Base-by-base conservation (phyloP, 768 basidiomycete species). In the Pulveroboletus frians region DNA sequence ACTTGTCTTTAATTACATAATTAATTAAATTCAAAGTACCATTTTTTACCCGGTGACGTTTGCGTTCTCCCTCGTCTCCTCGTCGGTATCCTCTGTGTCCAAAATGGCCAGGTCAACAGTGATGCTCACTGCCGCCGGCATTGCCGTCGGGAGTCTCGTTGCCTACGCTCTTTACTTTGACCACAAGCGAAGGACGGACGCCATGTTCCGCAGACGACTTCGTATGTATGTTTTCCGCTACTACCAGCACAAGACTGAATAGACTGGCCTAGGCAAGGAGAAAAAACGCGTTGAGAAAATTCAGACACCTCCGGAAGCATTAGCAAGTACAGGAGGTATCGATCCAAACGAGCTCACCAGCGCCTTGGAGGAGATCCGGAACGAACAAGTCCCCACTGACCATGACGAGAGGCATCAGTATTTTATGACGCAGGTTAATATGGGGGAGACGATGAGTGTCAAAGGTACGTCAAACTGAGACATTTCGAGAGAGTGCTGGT, bases 151-250 rank as follows among this genome's bases (percentile, higher is more conserved):
- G 39, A 64, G 70, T 40, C 59, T 84, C 34, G 68, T 88, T 31
- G 91, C 83, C 20, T 98, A 97, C 68, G 92, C 88, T 27, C 77
- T 81, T 46, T 97, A 92, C 71, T 99, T 97, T 62, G 96, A 99
- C 76, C 84, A 95, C 74, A 89, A 80, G 73, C 84, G 96, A 44
- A 80, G 94, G 62, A 90, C 88, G 65, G 92, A 96, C 64, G 69
- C 74, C 37, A 76, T 78, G 14, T 99, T 99, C 78, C 82, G 96
- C 66, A 92, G 83, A 72, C 83, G 81, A 65, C 78, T 98, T 50
- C 82, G 93, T 88, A 69, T 57, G 90, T 79, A 42, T 54, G 46
- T 39, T 49, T 46, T 38, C 9, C 41, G 39, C n/a, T 31, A 4
- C 2, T 38, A 5, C 18, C 8, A 9, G 29, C 38, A 34, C 15